These are phyloP conservation scores for Cichorium intybus DNA, from an alignment of 140 eudicot species.

Conservation along the genomic window DNA sequence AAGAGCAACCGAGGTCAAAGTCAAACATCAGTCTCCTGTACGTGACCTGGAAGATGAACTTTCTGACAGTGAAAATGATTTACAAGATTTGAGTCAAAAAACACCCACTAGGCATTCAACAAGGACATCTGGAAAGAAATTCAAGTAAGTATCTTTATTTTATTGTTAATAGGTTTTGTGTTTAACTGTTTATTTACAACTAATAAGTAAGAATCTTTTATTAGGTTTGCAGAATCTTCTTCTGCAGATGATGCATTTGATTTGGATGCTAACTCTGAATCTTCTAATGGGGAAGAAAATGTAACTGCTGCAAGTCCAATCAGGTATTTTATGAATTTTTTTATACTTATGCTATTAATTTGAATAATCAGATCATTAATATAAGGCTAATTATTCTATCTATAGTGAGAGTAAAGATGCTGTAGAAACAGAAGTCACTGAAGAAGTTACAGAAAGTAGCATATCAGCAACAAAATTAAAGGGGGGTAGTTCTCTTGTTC, in stretches of 20 bases:
- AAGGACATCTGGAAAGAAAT: constrained; percentile 63
- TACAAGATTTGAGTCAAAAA: constrained; percentile 30
- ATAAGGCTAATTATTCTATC: no score
- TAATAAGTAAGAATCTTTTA: constrained; percentile 4
- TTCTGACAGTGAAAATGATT: constrained; percentile 44
- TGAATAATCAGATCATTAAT: constrained; percentile 2
- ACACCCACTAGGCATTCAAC: constrained; percentile 75
- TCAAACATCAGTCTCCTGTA: constrained; percentile 39
- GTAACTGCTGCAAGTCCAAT: constrained; percentile 38
- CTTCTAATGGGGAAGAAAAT: constrained; percentile 52
- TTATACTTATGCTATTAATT: constrained; percentile 16
- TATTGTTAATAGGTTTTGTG: constrained; percentile 11
- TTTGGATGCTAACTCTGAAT: constrained; percentile 35
- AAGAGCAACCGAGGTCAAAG: constrained; percentile 24
- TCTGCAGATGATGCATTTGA: constrained; percentile 70
- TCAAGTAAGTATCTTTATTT: constrained; percentile 48
- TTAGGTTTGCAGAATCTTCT: constrained; percentile 79
- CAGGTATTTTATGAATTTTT: constrained; percentile 25
- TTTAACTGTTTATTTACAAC: neutral
- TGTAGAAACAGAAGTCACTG: constrained; percentile 20
- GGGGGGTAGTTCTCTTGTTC: constrained; percentile 57
- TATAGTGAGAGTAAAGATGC: constrained; percentile 35
- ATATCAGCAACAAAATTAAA: constrained; percentile 33
- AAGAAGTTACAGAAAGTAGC: constrained; percentile 21
- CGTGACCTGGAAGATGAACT: constrained; percentile 35